These are phyloP conservation scores for Thermothielavioides terrestris DNA, from an alignment of 495 filamentous ascomycete species.

Conservation along the genomic window DNA sequence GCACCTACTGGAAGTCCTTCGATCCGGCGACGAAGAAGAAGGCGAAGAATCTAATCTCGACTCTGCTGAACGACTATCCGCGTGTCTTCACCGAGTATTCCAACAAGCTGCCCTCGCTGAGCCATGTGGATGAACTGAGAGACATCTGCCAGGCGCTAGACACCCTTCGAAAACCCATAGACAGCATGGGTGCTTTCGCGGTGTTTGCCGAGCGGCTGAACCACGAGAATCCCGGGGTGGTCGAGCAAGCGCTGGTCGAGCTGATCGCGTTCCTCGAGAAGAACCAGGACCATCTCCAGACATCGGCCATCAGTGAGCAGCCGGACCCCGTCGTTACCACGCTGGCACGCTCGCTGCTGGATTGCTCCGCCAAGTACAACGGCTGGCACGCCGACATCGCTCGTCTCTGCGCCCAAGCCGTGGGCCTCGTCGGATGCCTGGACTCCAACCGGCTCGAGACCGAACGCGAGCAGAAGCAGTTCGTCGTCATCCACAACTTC, in stretches of 20 bases:
- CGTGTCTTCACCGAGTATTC: conserved; percentile 54
- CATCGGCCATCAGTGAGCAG: conserved; percentile 74
- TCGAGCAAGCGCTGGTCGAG: conserved; percentile 69
- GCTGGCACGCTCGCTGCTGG: conserved; percentile 68
- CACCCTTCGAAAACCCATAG: conserved; percentile 48
- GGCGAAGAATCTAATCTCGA: conserved; percentile 51
- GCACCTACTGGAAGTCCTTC: conserved; percentile 68
- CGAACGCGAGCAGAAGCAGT: conserved; percentile 62
- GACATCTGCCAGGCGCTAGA: conserved; percentile 55
- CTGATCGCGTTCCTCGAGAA: conserved; percentile 60
- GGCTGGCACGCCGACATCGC: conserved; percentile 56
- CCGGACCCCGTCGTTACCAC: conserved; percentile 64
- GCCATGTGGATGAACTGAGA: conserved; percentile 58
- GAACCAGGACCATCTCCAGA: conserved; percentile 74
- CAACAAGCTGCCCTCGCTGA: conserved; percentile 68
- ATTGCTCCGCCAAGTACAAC: conserved; percentile 73
- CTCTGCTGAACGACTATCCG: conserved; percentile 54
- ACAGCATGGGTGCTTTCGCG: conserved; percentile 47
- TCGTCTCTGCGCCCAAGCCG: conserved; percentile 63
- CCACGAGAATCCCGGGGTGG: conserved; percentile 78
- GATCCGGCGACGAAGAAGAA: conserved; percentile 47
- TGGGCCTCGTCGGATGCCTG: conserved; percentile 82
- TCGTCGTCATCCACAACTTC: conserved; percentile 82
- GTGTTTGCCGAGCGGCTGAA: conserved; percentile 63
- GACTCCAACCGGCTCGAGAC: conserved; percentile 86